Base-by-base conservation (phyloP, 2,329 filamentous ascomycete genomes). In the Fusarium sp. region DNA sequence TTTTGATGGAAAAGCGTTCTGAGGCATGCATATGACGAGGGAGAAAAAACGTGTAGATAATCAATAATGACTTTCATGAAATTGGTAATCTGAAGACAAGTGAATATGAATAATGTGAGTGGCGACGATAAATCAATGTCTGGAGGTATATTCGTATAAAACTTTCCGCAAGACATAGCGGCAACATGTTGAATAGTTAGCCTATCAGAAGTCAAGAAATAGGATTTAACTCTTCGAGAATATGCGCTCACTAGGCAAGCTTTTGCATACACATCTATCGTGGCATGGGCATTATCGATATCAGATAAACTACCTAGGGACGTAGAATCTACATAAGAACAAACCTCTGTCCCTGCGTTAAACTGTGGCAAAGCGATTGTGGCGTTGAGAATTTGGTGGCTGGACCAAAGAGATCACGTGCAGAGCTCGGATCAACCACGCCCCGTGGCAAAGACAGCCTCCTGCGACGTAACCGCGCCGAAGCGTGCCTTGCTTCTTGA, bases 391-490 rank as follows among this genome's bases (percentile, higher is more conserved):
- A 6, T 4, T 28, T 4, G 7, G 42, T 65, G 62, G 62, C 62
- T 53, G 28, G 4, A 16, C 4, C 7, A 0, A 2, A 18, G 18
- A 14, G 1, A 10, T 28, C 77, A 79, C 77, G 77, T 79, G 3
- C 0, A 0, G 10, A 10, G 31, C 16, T 44, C 72, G 76, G 77
- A 77, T 74, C 55, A 77, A 76, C 51, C n/a, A 62, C 53, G 21
- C 28, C 45, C 69, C 76, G 76, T 64, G 58, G 50, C 56, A 62
- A 60, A 58, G 56, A 61, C 28, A 41, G 61, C 52, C 64, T 65
- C 21, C 51, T 75, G 65, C 65, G 69, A 75, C 74, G 70, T 75
- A 70, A 73, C 71, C 72, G 69, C 72, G 74, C 65, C 53, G 66
- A 50, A 64, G 58, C 70, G 71, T 74, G 68, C 69, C 58, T 72